Evolutionary conservation across 2,329 filamentous ascomycete genomes (phyloP).

Genomic region (Cladophialophora exuberans): DNA sequence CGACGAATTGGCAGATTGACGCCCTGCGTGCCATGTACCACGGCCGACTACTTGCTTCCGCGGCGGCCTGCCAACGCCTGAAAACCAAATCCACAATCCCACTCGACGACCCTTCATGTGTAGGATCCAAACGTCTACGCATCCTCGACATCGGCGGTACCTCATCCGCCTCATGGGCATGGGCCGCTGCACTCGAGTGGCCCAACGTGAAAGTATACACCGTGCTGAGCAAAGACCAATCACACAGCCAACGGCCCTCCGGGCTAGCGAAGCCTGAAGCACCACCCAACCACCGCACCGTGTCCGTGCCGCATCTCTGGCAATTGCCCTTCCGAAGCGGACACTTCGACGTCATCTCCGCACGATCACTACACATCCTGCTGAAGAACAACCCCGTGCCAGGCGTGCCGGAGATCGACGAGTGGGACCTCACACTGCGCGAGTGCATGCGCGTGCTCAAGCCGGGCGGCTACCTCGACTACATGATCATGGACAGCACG

Average conservation of each 20-base stretch:
- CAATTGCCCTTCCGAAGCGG: constrained; percentile 81
- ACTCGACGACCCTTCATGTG: constrained; percentile 32
- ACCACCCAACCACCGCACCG: constrained; percentile 82
- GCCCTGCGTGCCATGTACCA: constrained; percentile 64
- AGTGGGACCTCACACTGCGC: constrained; percentile 81
- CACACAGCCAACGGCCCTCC: constrained; percentile 63
- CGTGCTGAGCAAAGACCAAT: constrained; percentile 74
- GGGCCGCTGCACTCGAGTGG: constrained; percentile 86
- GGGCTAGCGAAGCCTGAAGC: constrained; percentile 65
- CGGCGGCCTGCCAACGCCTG: constrained; percentile 43
- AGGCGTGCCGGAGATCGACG: constrained; percentile 69
- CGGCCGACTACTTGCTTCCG: constrained; percentile 62
- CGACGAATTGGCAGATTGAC: constrained; percentile 65
- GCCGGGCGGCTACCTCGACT: constrained; percentile 91
- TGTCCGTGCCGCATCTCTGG: constrained; percentile 76
- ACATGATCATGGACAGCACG: constrained; percentile 85
- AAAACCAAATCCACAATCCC: constrained; percentile 33
- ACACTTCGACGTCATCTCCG: constrained; percentile 90
- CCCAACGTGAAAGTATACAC: constrained; percentile 87
- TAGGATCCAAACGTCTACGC: constrained; percentile 56
- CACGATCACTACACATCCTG: constrained; percentile 81
- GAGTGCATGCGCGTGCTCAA: constrained; percentile 93
- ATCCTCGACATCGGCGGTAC: constrained; percentile 88
- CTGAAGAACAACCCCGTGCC: constrained; percentile 70
- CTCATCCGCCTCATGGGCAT: constrained; percentile 89